These are phyloP conservation scores for Udeniomyces megalosporus DNA, from an alignment of 768 basidiomycete species.

Conservation along the genomic window DNA sequence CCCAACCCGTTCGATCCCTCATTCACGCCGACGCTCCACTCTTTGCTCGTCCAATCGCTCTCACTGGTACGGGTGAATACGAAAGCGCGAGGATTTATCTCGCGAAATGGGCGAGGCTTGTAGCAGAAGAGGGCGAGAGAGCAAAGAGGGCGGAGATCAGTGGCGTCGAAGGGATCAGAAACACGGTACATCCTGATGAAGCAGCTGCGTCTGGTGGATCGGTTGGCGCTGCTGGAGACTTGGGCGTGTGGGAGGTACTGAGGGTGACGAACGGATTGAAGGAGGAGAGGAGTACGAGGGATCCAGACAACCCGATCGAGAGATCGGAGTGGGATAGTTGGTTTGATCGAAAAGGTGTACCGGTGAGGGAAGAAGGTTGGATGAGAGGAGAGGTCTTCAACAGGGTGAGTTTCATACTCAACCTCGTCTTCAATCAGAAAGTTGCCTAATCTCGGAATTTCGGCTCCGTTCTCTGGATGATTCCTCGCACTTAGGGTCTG, in stretches of 20 bases:
- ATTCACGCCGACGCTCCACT: slow-evolving; percentile 10
- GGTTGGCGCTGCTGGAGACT: slow-evolving; percentile 30
- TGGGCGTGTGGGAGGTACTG: slow-evolving; percentile 75
- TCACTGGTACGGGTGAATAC: slow-evolving; percentile 58
- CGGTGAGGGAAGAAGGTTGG: slow-evolving; percentile 19
- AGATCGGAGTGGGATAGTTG: slow-evolving; percentile 9
- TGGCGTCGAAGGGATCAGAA: slow-evolving; percentile 21
- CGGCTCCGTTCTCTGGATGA: too few species aligned
- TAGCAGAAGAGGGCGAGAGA: slow-evolving; percentile 93
- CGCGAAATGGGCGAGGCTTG: slow-evolving; percentile 81
- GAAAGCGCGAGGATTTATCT: slow-evolving; percentile 92
- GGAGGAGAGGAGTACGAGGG: slow-evolving; percentile 8
- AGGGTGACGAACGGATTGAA: slow-evolving; percentile 14
- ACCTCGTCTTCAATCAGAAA: too few species aligned
- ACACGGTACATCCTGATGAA: too few species aligned
- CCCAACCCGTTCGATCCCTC: slow-evolving; percentile 58
- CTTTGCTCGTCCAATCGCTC: slow-evolving; percentile 1
- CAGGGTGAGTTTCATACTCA: slow-evolving; percentile 16
- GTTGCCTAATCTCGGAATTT: too few species aligned
- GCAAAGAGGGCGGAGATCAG: slow-evolving; percentile 55
- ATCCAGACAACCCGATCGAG: neutral
- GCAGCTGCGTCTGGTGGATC: slow-evolving; percentile 38
- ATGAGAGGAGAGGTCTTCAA: slow-evolving; percentile 29
- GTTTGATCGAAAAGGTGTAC: slow-evolving; percentile 1
- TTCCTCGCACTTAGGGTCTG: too few species aligned